Evolutionary conservation across 768 basidiomycete species (phyloP).

Genomic region (Boletus tylopilopsis): DNA sequence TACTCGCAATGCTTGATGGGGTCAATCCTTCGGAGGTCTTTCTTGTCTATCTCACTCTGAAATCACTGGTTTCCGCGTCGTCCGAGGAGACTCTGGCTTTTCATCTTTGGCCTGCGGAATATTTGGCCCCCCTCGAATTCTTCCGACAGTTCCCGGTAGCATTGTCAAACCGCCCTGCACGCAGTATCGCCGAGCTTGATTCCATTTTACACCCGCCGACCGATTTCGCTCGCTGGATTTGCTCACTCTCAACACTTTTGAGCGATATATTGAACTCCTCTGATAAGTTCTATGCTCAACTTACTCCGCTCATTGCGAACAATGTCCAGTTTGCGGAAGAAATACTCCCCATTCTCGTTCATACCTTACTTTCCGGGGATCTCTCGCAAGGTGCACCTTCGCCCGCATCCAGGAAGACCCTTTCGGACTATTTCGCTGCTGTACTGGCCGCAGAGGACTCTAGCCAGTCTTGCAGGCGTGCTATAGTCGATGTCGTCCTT

Average conservation of each 20-base stretch:
- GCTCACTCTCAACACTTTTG: slow-evolving; percentile 51
- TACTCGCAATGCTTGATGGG: slow-evolving; percentile 58
- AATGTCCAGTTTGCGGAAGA: slow-evolving; percentile 60
- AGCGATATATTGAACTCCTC: slow-evolving; percentile 51
- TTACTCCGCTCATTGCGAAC: slow-evolving; percentile 53
- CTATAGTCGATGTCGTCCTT: slow-evolving; percentile 71
- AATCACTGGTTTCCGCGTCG: slow-evolving; percentile 46
- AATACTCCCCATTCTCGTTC: slow-evolving; percentile 72
- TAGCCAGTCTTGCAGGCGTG: slow-evolving; percentile 45
- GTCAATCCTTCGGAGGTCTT: slow-evolving; percentile 46
- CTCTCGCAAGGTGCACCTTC: slow-evolving; percentile 6
- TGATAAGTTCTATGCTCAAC: slow-evolving; percentile 66
- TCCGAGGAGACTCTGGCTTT: slow-evolving; percentile 28
- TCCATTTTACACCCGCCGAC: slow-evolving; percentile 36
- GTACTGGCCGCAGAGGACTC: slow-evolving; percentile 24
- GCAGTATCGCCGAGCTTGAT: slow-evolving; percentile 36
- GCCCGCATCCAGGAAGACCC: slow-evolving; percentile 12
- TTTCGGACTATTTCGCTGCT: slow-evolving; percentile 24
- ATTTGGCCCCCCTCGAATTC: slow-evolving; percentile 44
- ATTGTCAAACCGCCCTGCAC: slow-evolving; percentile 29
- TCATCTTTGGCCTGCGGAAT: slow-evolving; percentile 37
- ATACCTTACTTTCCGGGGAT: slow-evolving; percentile 50
- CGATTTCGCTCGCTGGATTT: slow-evolving; percentile 64
- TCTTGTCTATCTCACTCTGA: slow-evolving; percentile 61
- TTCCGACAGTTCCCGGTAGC: slow-evolving; percentile 44